Conservation (phyloP, 2,329 filamentous ascomycete species). For the Fusarium veterinarium region DNA sequence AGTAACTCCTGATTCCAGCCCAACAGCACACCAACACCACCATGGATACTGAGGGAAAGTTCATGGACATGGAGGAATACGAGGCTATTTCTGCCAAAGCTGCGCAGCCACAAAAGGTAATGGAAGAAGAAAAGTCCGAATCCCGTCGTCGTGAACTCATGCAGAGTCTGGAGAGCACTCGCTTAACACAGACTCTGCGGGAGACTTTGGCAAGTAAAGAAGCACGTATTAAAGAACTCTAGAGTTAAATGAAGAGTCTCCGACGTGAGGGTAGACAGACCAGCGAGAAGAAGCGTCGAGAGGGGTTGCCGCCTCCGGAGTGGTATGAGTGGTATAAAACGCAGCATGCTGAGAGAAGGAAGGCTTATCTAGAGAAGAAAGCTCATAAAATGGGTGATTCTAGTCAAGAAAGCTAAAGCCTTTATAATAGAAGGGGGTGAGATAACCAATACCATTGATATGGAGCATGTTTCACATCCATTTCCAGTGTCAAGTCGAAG, state of each 20-base stretch:
- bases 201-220: too few relatives aligned
- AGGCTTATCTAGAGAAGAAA: background rate
- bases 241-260: too few relatives aligned
- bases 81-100: background rate
- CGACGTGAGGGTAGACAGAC: background rate
- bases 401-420: fast-evolving
- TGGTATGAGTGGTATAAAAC: background rate
- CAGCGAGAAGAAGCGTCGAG: background rate
- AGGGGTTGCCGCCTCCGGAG: fast-evolving
- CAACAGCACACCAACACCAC: too few relatives aligned
- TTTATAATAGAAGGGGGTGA: fast-evolving
- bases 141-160: background rate
- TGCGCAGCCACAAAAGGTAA: fast-evolving
- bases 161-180: too few relatives aligned
- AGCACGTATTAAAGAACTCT: fast-evolving
- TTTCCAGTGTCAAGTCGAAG: background rate
- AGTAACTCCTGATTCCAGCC: too few relatives aligned
- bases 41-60: fast-evolving
- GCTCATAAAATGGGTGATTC: background rate
- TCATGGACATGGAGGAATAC: fast-evolving
- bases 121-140: background rate
- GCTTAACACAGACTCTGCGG: too few relatives aligned
- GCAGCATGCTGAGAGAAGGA: background rate
- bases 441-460: background rate
- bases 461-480: background rate